A percentile compares a stretch with the other conserved stretches of the same genome.
Evolutionary conservation across 192 early-diverging fungal genomes (phyloP).

Genomic region (Backusella psychrophila): DNA sequence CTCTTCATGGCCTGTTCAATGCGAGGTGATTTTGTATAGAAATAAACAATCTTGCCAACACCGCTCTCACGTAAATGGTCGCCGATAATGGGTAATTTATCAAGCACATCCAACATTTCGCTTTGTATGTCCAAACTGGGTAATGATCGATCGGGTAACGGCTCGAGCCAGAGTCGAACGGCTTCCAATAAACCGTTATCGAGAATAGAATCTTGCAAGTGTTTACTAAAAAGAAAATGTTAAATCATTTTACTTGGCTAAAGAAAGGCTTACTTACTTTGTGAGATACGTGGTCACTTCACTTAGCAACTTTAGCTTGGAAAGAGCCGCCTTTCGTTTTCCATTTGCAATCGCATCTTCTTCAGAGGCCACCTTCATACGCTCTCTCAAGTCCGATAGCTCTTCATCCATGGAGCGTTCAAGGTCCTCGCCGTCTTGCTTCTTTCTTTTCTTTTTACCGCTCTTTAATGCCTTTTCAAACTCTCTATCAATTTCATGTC

Average conservation of each 20-base stretch:
- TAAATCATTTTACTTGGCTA: background rate
- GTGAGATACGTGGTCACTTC: slow-evolving; percentile 50
- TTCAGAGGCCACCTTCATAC: slow-evolving; percentile 55
- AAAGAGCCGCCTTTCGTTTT: slow-evolving; percentile 58
- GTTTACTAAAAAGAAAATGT: slow-evolving; percentile 36
- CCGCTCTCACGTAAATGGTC: slow-evolving; percentile 79
- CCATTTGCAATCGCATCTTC: slow-evolving; percentile 61
- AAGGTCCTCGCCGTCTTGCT: slow-evolving; percentile 36
- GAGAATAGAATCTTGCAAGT: slow-evolving; percentile 70
- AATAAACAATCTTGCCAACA: slow-evolving; percentile 82
- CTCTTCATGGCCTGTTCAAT: slow-evolving; percentile 67
- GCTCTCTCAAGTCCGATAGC: slow-evolving; percentile 31
- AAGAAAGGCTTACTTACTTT: slow-evolving; percentile 40
- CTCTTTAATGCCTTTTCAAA: slow-evolving; percentile 30
- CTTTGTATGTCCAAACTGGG: slow-evolving; percentile 88
- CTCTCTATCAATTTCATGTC: slow-evolving; percentile 32
- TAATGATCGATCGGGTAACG: slow-evolving; percentile 82
- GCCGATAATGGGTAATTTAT: slow-evolving; percentile 68
- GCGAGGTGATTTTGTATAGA: slow-evolving; percentile 86
- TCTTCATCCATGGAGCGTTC: slow-evolving; percentile 34
- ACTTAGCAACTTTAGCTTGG: slow-evolving; percentile 67
- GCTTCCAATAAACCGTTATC: slow-evolving; percentile 85
- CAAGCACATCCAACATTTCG: slow-evolving; percentile 69
- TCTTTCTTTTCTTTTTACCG: slow-evolving; percentile 40
- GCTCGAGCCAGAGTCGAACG: slow-evolving; percentile 89